Percentiles rank a stretch among this genome's conserved stretches.
Evolutionary conservation across 345 rosid species (phyloP).

Genomic region (Brassica carinata): DNA sequence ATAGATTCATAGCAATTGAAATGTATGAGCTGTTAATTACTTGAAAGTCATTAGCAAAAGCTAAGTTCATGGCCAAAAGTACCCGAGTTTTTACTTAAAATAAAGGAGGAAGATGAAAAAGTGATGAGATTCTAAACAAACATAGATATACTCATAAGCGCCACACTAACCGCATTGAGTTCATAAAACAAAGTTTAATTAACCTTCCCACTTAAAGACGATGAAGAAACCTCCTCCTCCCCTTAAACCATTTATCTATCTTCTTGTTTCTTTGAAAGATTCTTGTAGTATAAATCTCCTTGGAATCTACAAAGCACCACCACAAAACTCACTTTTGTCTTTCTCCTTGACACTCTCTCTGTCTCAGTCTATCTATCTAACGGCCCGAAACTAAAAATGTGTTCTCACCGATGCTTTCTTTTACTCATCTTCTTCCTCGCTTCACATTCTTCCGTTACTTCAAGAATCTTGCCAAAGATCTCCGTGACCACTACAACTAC

Average conservation of each 20-base stretch:
- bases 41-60: background rate
- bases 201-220: conserved; percentile 33
- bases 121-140: conserved; percentile 11
- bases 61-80: background rate
- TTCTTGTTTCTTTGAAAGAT: conserved; percentile 3
- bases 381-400: conserved; percentile 41
- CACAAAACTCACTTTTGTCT: background rate
- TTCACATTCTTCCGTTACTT: conserved; percentile 26
- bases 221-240: conserved; percentile 39
- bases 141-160: conserved; percentile 3
- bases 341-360: background rate
- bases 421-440: conserved; percentile 36
- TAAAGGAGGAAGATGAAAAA: background rate
- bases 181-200: conserved; percentile 20
- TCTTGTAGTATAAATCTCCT: conserved; percentile 21
- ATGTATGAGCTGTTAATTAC: conserved; percentile 15
- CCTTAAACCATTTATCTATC: conserved; percentile 18
- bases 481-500: conserved; percentile 31
- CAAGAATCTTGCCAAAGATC: conserved; percentile 36
- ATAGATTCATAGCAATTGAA: background rate
- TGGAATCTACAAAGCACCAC: conserved; percentile 10
- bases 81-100: background rate
- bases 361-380: conserved; percentile 2
- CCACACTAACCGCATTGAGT: conserved; percentile 29
- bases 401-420: conserved; percentile 14